Evolutionary conservation across 257 asterid genomes (phyloP), one percentile per base, ranked within the genome.

Genomic region (Jaltomata sinuosa): DNA sequence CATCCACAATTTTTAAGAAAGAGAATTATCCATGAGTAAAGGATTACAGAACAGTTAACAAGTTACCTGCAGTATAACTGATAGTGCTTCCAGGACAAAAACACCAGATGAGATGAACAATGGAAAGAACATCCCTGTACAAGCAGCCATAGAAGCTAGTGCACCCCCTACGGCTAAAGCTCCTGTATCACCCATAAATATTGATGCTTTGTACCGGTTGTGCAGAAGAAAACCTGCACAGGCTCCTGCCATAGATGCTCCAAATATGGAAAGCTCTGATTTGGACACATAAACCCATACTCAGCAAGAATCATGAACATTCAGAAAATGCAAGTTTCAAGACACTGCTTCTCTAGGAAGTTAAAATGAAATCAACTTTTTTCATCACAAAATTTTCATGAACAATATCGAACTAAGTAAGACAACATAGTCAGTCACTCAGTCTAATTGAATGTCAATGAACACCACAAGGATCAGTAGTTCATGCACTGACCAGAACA

Each of bases 201-300:
- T 86, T 71, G 97, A 94, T 54, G 97, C 97, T 88, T 87, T 94
- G 83, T 93, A 91, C 47, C 91, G 93, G 89, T 94, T 96, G 47
- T 96, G 97, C 84, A 93, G 90, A 68, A 96, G 95, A 86, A 94
- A 96, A 81, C 99, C 99, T 22, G 91, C 91, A 89, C 99, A 96
- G 42, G 99, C 99, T 84, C 98, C 99, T 3, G 97, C 98, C 97
- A 96, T 96, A 61, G 99, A 93, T 84, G 99, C 95, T 89, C 98
- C 99, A 84, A 96, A 96, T 76, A 94, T 84, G 84, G 99, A 91
- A 64, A 96, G 90, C 83, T 93, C 99, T 94, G 96, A 78, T 65
- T 79, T 78, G 65, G 71, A 71, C 64, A 77, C 85, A 80, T 5
- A 68, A 85, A 36, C 45, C 47, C 79, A 54, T 86, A 85, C 80